A percentile compares a stretch with the other conserved stretches of the same genome.
phyloP scores from a whole-genome alignment of 331 rosid species.

The Quercus phellos region DNA sequence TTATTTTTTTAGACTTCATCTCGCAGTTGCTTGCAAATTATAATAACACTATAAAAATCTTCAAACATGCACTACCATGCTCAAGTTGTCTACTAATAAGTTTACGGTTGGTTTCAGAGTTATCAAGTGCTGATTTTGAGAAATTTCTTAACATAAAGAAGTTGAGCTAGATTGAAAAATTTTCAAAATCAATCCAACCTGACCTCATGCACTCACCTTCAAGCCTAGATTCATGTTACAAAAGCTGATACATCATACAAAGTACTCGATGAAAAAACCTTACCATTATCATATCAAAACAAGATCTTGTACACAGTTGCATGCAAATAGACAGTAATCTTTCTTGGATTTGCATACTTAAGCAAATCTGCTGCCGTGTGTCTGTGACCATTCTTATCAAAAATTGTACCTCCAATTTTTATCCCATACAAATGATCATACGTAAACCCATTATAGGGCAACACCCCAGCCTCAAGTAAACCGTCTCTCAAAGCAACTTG shows the following conservation, averaged over 20 bases:
- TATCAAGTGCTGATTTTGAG: too few relatives aligned
- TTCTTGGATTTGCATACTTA: slow-evolving; percentile 44
- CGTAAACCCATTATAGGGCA: slow-evolving; percentile 54
- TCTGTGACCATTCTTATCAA: slow-evolving; percentile 48
- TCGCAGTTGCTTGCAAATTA: too few relatives aligned
- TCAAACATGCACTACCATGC: too few relatives aligned
- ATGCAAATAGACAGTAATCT: slow-evolving; percentile 48
- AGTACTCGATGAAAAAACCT: neutral
- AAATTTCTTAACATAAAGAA: too few relatives aligned
- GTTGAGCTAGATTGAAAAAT: too few relatives aligned
- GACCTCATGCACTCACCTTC: too few relatives aligned
- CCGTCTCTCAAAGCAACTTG: slow-evolving; percentile 58
- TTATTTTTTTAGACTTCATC: too few relatives aligned
- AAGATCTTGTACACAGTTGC: slow-evolving; percentile 57
- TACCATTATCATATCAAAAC: slow-evolving; percentile 40
- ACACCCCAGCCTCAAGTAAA: slow-evolving; percentile 49
- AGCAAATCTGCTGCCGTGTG: slow-evolving; percentile 73
- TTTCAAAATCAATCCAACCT: too few relatives aligned
- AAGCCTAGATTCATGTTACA: neutral
- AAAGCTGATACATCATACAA: too few relatives aligned
- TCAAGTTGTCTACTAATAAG: too few relatives aligned
- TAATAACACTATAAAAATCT: too few relatives aligned
- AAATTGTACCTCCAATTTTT: slow-evolving; percentile 62
- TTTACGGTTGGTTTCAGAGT: too few relatives aligned
- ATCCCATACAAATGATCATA: slow-evolving; percentile 56